These are phyloP conservation scores for Zygoascus hellenicus DNA, from an alignment of 1,139 yeast genomes.

Conservation along the genomic window DNA sequence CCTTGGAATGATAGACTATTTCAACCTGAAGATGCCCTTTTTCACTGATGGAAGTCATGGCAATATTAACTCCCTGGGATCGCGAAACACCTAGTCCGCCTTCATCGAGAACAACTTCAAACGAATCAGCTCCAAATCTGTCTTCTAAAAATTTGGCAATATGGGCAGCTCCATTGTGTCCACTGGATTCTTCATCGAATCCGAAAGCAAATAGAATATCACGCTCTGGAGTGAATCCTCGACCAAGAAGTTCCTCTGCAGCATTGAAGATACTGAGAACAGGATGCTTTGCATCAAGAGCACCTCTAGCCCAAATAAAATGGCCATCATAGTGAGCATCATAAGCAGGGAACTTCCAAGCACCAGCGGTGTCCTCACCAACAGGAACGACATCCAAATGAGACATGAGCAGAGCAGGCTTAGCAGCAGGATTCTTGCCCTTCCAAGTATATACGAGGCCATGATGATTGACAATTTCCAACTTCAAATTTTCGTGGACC, in stretches of 20 bases:
- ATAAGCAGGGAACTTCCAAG: conserved; percentile 70
- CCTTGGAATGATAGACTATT: conserved; percentile 49
- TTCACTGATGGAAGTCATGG: conserved; percentile 58
- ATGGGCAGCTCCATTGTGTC: conserved; percentile 49
- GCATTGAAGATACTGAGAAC: conserved; percentile 55
- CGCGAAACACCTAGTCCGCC: conserved; percentile 43
- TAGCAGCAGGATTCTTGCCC: conserved; percentile 36
- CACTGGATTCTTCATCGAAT: conserved; percentile 67
- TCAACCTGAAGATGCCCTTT: conserved; percentile 55
- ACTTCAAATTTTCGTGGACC: conserved; percentile 44
- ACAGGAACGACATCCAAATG: conserved; percentile 87
- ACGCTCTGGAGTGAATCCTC: conserved; percentile 48
- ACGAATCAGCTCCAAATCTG: conserved; percentile 50
- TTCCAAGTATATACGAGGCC: conserved; percentile 65
- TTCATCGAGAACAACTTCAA: conserved; percentile 60
- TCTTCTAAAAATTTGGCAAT: conserved; percentile 42
- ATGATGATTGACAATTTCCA: conserved; percentile 56
- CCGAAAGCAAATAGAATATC: conserved; percentile 58
- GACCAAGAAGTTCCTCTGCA: conserved; percentile 45
- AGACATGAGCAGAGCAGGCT: conserved; percentile 65
- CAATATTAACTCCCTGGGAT: conserved; percentile 44
- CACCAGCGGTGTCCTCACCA: conserved; percentile 47
- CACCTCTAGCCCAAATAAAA: conserved; percentile 58
- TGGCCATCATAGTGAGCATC: conserved; percentile 61
- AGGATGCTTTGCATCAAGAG: conserved; percentile 57